phyloP scores from a whole-genome alignment of 164 flowering plant genomes.

The Magnolia kwangsiensis region DNA sequence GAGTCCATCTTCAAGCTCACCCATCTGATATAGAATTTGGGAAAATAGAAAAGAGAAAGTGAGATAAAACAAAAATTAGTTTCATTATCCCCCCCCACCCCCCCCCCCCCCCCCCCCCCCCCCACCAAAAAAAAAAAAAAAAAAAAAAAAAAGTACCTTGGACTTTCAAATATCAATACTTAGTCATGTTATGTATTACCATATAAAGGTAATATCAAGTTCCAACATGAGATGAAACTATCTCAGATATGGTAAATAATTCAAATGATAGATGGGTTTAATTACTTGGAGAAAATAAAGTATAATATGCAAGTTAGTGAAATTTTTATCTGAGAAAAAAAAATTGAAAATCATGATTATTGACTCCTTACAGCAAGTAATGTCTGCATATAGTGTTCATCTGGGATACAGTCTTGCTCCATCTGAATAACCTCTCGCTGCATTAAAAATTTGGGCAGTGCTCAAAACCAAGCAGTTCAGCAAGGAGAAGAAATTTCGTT shows the following conservation, averaged over 20 bases:
- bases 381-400: conserved; percentile 91
- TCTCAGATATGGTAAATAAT: too few relatives aligned
- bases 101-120: too few relatives aligned
- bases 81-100: not conserved
- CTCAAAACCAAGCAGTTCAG: not conserved
- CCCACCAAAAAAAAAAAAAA: too few relatives aligned
- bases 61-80: not conserved
- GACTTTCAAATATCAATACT: too few relatives aligned
- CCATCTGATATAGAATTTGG: conserved; percentile 43
- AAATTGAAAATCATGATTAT: not conserved
- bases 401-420: conserved; percentile 93
- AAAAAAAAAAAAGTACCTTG: too few relatives aligned
- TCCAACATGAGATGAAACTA: too few relatives aligned
- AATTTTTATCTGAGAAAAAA: not conserved
- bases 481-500: not conserved
- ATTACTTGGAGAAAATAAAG: too few relatives aligned
- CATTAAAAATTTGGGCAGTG: conserved; percentile 19
- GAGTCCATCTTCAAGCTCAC: conserved; percentile 67
- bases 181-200: too few relatives aligned
- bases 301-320: not conserved
- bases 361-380: conserved; percentile 61
- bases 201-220: too few relatives aligned
- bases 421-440: conserved; percentile 68
- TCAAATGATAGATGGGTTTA: too few relatives aligned
- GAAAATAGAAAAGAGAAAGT: not conserved